Base-by-base conservation (phyloP, 805 yeast genomes). In the Candida railenensis region DNA sequence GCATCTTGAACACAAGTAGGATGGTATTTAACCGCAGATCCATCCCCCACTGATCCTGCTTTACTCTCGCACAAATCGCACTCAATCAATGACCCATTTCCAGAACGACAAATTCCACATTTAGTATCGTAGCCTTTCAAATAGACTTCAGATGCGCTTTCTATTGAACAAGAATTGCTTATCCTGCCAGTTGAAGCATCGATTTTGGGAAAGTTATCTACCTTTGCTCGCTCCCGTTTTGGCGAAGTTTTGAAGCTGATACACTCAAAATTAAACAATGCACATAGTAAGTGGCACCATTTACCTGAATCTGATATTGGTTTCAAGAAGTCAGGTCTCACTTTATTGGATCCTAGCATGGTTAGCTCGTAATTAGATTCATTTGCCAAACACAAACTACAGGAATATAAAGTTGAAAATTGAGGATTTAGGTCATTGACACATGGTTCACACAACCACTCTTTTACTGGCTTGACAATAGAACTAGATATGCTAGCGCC, bases 401-500 rank as follows among this genome's bases (percentile, higher is more conserved):
- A 89, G 2, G 75, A 63, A 57, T 86, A 84, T 18, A 76, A 67
- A 0, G 83, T 77, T 2, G 82, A 73, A 33, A 73, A 69, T 2
- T 76, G 51, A 0, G 94, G 92, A 49, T 80, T 78, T 43, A 81
- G 60, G 42, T 82, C 85, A 57, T 89, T 88, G 3, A 82, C 72
- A 59, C 97, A 90, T 1, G 82, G 73, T 54, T 89, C 96, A 66
- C 97, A 90, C 21, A 74, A 66, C 97, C 97, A 89, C 46, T 75
- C 76, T 30, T 58, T 69, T 3, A 61, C 53, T 7, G 70, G 75
- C 16, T 48, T 53, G 3, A 48, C 42, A 19, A 43, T 52, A 8
- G 54, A 54, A 3, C 58, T 53, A n/a, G 47, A 57, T 20, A 53
- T 45, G 11, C 19, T 47, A 25, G 50, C 46, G 0, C 95, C 96